These are phyloP conservation scores for Mesembryanthemum crystallinum DNA, from an alignment of 148 eudicot genomes.

Conservation along the genomic window DNA sequence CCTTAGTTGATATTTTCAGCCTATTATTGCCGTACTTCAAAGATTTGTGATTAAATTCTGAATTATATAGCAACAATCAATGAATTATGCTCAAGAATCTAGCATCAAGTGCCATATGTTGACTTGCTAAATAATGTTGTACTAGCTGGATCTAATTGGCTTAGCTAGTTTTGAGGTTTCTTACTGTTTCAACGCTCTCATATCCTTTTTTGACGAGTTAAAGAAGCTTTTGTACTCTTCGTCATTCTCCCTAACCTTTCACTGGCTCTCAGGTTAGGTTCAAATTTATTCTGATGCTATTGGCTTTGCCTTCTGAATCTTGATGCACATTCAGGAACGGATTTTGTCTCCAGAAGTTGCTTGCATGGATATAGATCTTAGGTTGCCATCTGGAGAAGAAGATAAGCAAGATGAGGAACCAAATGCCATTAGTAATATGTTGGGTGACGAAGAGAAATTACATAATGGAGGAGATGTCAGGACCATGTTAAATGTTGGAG, in stretches of 20 bases:
- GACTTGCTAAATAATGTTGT: neutral
- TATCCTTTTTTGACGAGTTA: slow-evolving; percentile 1
- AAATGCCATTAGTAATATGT: slow-evolving; percentile 45
- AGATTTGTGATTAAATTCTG: neutral
- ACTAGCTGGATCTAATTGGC: neutral
- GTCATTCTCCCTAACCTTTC: neutral
- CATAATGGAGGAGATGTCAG: slow-evolving; percentile 44
- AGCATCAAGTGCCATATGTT: neutral
- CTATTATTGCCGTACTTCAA: neutral
- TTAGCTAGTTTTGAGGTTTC: neutral
- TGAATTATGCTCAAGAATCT: neutral
- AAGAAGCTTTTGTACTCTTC: neutral
- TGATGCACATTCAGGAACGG: slow-evolving; percentile 15
- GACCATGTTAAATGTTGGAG: slow-evolving; percentile 36
- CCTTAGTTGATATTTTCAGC: neutral
- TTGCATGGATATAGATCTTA: slow-evolving; percentile 87
- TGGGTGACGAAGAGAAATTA: slow-evolving; percentile 57
- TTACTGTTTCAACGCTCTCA: neutral
- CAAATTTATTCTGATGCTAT: neutral
- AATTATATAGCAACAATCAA: neutral
- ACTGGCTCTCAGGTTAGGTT: neutral
- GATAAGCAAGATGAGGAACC: slow-evolving; percentile 75
- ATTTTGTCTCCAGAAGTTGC: slow-evolving; percentile 21
- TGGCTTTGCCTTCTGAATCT: neutral
- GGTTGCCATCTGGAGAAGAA: slow-evolving; percentile 79